phyloP scores from a whole-genome alignment of 805 yeast genomes.

The Zygoascus biomembranicola region DNA sequence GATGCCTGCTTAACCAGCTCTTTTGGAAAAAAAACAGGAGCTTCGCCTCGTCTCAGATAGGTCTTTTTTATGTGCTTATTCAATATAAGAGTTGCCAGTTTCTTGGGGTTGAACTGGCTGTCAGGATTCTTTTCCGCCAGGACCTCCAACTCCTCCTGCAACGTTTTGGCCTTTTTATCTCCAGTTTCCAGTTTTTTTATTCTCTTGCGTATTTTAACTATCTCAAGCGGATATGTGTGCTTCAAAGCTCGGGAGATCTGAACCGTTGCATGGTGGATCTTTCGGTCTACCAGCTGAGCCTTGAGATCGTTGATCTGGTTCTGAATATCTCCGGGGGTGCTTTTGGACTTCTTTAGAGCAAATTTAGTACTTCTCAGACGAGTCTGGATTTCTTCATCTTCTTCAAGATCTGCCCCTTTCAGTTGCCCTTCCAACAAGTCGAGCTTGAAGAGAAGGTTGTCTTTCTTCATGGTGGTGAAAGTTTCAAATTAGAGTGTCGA shows the following conservation, averaged over 20 bases:
- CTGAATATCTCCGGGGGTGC: conserved; percentile 11
- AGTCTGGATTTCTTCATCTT: conserved; percentile 15
- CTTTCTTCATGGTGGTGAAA: conserved; percentile 16
- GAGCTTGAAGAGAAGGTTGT: conserved; percentile 30
- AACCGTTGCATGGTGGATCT: conserved; percentile 22
- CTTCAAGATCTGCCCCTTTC: conserved; percentile 12
- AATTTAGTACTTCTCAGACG: conserved; percentile 25
- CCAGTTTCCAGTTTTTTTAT: conserved; percentile 12
- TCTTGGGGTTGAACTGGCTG: neutral
- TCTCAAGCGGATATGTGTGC: conserved; percentile 26
- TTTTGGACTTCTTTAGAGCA: conserved; percentile 19
- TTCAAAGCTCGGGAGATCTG: conserved; percentile 25
- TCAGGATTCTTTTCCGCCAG: neutral
- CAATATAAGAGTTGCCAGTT: neutral
- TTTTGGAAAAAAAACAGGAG: neutral
- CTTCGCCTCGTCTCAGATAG: neutral
- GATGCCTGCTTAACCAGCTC: neutral
- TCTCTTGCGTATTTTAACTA: conserved; percentile 26
- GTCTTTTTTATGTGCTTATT: neutral
- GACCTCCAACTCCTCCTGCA: conserved; percentile 15
- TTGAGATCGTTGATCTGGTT: conserved; percentile 17
- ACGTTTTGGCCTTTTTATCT: conserved; percentile 10
- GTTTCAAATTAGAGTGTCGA: neutral
- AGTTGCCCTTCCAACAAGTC: conserved; percentile 29
- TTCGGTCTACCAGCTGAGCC: conserved; percentile 24